phyloP scores from a whole-genome alignment of 495 filamentous ascomycete species.

The Neurospora tetrasperma region DNA sequence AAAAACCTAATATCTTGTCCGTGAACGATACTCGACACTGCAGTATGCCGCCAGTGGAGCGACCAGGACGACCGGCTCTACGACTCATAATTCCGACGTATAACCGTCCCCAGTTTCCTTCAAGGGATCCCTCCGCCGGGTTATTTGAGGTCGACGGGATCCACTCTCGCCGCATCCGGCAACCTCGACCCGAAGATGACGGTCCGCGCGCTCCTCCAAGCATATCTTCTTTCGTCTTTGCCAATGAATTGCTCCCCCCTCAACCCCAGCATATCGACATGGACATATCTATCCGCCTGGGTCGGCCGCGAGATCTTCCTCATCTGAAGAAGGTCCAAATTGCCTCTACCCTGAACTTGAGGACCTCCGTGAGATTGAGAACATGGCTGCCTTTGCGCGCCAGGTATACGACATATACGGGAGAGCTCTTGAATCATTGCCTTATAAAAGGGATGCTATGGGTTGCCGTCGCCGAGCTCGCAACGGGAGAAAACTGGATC shows the following conservation, averaged over 20 bases:
- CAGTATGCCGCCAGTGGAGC: neutral
- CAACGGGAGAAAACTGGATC: neutral
- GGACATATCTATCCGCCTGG: neutral
- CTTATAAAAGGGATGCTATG: neutral
- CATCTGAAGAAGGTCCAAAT: neutral
- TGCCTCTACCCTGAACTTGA: neutral
- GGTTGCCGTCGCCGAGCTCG: neutral
- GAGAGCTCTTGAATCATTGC: neutral
- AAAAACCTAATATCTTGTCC: neutral
- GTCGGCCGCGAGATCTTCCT: neutral
- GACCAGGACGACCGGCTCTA: neutral
- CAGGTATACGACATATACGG: neutral
- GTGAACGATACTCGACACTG: neutral
- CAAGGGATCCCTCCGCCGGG: neutral
- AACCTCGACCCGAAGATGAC: neutral
- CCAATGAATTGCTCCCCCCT: neutral
- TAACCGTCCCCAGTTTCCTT: no score
- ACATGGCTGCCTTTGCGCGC: neutral
- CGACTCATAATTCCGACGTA: neutral
- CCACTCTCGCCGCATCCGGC: neutral
- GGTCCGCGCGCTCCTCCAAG: neutral
- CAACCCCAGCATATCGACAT: neutral
- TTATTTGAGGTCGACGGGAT: no score
- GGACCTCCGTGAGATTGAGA: neutral
- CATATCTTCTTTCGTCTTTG: neutral